Evolutionary conservation across 2,329 filamentous ascomycete species (phyloP).

Genomic region (Coleophoma cylindrospora): DNA sequence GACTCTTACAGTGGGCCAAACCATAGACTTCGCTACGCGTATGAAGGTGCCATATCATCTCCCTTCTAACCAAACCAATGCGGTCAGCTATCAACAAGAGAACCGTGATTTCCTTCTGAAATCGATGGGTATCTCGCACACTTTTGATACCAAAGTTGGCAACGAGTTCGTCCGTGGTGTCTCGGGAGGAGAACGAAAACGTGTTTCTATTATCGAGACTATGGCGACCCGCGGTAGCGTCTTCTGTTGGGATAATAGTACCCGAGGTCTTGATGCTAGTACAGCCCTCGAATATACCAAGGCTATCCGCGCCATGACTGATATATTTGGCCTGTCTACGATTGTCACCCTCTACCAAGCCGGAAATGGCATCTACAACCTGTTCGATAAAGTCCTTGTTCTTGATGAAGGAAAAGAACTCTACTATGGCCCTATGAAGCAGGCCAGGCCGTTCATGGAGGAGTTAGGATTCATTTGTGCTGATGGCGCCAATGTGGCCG

Average conservation of each 20-base stretch:
- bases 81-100: conserved; percentile 39
- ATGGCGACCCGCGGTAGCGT: conserved; percentile 32
- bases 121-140: conserved; percentile 46
- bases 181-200: conserved; percentile 55
- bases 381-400: conserved; percentile 67
- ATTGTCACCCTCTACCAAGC: conserved; percentile 67
- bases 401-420: conserved; percentile 62
- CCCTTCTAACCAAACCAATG: conserved; percentile 35
- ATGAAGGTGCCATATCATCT: conserved; percentile 49
- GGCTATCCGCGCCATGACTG: conserved; percentile 58
- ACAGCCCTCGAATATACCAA: conserved; percentile 63
- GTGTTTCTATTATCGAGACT: conserved; percentile 53
- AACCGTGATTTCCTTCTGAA: conserved; percentile 21
- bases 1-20: conserved; percentile 43
- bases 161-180: conserved; percentile 59
- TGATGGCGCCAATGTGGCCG: conserved; percentile 57
- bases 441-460: conserved; percentile 62
- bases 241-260: conserved; percentile 64
- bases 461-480: conserved; percentile 57
- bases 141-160: conserved; percentile 48
- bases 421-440: conserved; percentile 55
- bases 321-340: conserved; percentile 52
- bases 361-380: conserved; percentile 63
- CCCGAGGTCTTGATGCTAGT: conserved; percentile 60
- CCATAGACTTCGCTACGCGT: conserved; percentile 48